Percentiles rank a stretch among this genome's conserved stretches.
Evolutionary conservation across 805 yeast genomes (phyloP).

Genomic region (Nakazawaea ambrosiae): DNA sequence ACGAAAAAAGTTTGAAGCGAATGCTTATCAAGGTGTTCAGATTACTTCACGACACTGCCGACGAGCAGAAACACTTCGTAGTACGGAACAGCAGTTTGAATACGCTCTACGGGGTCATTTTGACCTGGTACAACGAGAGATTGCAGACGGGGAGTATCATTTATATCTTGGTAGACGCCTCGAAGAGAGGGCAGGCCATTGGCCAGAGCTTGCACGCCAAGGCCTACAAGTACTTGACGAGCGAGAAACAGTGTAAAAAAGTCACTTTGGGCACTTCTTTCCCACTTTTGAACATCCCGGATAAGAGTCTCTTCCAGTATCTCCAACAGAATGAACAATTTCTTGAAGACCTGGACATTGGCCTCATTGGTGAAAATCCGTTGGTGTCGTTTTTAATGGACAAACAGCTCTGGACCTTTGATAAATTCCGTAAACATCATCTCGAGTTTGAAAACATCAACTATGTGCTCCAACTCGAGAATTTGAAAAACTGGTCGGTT

Average conservation of each 20-base stretch:
- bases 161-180: constrained; percentile 43
- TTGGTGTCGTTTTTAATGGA: constrained; percentile 4
- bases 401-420: constrained; percentile 8
- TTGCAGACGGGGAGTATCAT: constrained; percentile 34
- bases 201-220: constrained; percentile 47
- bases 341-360: neutral
- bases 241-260: constrained; percentile 32
- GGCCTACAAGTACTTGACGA: constrained; percentile 41
- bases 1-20: constrained; percentile 15
- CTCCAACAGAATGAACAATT: neutral
- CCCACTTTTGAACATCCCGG: constrained; percentile 31
- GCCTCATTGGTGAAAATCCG: neutral
- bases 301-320: constrained; percentile 11
- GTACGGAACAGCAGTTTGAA: constrained; percentile 51
- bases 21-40: constrained; percentile 15
- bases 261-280: constrained; percentile 38
- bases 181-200: constrained; percentile 46
- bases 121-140: constrained; percentile 42
- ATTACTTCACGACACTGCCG: constrained; percentile 16
- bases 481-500: constrained; percentile 42
- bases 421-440: constrained; percentile 3
- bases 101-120: constrained; percentile 44
- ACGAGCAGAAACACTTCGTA: constrained; percentile 40
- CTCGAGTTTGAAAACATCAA: constrained; percentile 2
- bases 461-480: constrained; percentile 32